Percentiles rank a stretch among this genome's conserved stretches.
These are phyloP conservation scores for Cinnamomum micranthum DNA, from an alignment of 164 flowering plant genomes.

Conservation along the genomic window DNA sequence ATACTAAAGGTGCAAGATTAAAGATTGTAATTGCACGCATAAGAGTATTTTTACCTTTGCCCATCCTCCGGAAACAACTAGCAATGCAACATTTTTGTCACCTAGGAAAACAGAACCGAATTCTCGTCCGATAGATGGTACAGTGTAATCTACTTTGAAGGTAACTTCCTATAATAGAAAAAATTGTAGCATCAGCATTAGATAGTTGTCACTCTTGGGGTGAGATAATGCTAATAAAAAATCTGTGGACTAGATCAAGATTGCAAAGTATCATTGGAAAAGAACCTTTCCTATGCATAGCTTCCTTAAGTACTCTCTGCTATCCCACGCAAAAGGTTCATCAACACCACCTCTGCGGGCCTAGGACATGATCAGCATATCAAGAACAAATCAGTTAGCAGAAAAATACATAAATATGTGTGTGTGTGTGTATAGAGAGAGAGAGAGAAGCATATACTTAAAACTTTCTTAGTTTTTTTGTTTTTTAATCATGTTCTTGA, in stretches of 20 bases:
- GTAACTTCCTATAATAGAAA: conserved; percentile 63
- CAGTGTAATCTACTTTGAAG: conserved; percentile 77
- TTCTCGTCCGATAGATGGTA: conserved; percentile 73
- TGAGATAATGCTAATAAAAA: too few species aligned
- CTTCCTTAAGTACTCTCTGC: conserved; percentile 88
- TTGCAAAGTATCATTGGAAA: not conserved
- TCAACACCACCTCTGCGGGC: conserved; percentile 85
- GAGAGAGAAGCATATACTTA: too few species aligned
- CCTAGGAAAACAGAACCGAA: conserved; percentile 90
- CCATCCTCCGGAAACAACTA: conserved; percentile 92
- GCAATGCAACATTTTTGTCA: conserved; percentile 63
- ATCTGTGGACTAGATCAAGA: too few species aligned
- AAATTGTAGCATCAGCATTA: conserved; percentile 4
- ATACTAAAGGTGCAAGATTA: too few species aligned
- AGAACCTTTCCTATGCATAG: conserved; percentile 91
- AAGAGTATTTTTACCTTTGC: conserved; percentile 61
- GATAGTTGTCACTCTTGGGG: not conserved
- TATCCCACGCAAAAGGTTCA: conserved; percentile 99
- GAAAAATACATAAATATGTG: too few species aligned
- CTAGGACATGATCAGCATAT: conserved; percentile 24
- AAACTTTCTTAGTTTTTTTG: too few species aligned
- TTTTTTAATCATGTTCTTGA: too few species aligned
- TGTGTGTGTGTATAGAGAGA: too few species aligned
- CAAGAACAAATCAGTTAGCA: too few species aligned
- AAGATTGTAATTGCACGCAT: not conserved